Conservation (phyloP, 1,284 basidiomycete genomes). For the Trametes hirsuta region DNA sequence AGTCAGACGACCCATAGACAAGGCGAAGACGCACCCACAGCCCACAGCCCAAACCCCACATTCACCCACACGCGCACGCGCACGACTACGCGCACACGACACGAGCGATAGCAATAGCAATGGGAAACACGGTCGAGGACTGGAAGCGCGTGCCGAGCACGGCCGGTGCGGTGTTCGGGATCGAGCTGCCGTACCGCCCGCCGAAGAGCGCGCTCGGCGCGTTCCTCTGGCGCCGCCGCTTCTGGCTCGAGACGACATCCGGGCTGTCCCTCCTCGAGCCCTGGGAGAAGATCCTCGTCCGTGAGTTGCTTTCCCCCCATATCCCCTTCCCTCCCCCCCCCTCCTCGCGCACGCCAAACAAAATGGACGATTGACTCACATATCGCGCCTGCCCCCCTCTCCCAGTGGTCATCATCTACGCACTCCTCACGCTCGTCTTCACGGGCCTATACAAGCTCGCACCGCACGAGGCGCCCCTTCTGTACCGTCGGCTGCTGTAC, state of each 20-base stretch:
- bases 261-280: constrained; percentile 57
- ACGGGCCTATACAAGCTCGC: constrained; percentile 39
- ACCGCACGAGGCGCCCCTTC: constrained; percentile 37
- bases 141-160: constrained; percentile 32
- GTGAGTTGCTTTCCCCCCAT: constrained; percentile 39
- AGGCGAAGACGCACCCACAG: too few relatives aligned
- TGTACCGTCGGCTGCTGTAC: constrained; percentile 39
- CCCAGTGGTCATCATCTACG: constrained; percentile 37
- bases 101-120: constrained; percentile 19
- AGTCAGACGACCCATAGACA: too few relatives aligned
- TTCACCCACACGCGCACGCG: background rate
- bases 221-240: constrained; percentile 50
- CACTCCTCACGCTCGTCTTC: constrained; percentile 36
- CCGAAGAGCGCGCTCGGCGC: constrained; percentile 41
- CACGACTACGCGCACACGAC: background rate
- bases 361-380: background rate
- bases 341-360: background rate
- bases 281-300: constrained; percentile 60
- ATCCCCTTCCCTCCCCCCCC: background rate
- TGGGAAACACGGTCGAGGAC: constrained; percentile 27
- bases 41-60: background rate
- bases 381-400: background rate
- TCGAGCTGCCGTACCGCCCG: constrained; percentile 36
- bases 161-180: constrained; percentile 27
- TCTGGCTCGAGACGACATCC: constrained; percentile 57